phyloP scores from a whole-genome alignment of 179 eudicot species.

The Patellifolia procumbens region DNA sequence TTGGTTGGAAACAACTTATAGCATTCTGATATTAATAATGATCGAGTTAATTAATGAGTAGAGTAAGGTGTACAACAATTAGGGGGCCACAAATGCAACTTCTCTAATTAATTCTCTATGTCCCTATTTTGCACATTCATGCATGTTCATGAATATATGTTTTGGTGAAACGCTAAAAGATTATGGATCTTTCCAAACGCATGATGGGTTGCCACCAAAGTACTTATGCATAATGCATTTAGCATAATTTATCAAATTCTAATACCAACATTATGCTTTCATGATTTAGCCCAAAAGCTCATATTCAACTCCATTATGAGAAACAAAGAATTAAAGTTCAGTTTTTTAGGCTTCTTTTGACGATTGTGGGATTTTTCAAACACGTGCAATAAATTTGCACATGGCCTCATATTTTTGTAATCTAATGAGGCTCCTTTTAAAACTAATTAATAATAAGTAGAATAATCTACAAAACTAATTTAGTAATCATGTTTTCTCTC shows the following conservation, averaged over 20 bases:
- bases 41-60: not conserved
- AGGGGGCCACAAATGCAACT: not conserved
- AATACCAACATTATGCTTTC: not conserved
- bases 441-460: no score
- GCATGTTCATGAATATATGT: not conserved
- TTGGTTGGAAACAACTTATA: not conserved
- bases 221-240: not conserved
- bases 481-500: no score
- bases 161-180: not conserved
- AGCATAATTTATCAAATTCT: no score
- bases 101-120: not conserved
- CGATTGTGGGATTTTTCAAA: not conserved
- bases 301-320: not conserved
- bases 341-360: not conserved
- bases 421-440: no score
- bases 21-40: not conserved
- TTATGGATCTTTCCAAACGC: not conserved
- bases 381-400: slow-evolving; percentile 3
- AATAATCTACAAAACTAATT: no score
- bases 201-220: not conserved
- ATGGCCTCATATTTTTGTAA: not conserved
- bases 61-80: not conserved
- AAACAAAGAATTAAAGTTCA: no score
- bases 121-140: not conserved
- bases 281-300: slow-evolving; percentile 13